Evolutionary conservation across 2,329 filamentous ascomycete species (phyloP), one percentile per base, ranked within the genome.

Genomic region (Zymoseptoria tritici): DNA sequence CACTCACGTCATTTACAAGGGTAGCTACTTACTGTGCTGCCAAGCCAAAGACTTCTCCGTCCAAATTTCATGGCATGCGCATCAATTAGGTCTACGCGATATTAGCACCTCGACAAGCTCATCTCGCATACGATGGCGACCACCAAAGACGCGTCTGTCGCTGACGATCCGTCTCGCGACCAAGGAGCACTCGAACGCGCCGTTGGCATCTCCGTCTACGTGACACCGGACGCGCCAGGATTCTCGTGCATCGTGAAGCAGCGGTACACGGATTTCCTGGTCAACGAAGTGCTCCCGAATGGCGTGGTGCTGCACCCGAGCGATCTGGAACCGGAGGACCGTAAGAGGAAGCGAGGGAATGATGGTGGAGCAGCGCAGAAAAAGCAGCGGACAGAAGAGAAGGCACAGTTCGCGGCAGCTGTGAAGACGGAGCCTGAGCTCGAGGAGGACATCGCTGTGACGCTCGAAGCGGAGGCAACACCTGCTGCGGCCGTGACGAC

Each of bases 181-280:
- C 65, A 67, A 54, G 57, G 56, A 49, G 62, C 74, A 52, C 75
- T 77, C 42, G 79, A 81, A 64, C 63, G 70, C 11, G 73, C 74
- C 52, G 78, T 77, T 1, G 87, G 87, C 26, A 89, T 90, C 64
- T 83, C 81, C 8, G 79, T 83, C 64, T 88, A 83, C 71, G 82
- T 88, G 16, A 83, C 80, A 52, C 74, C 79, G 1, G 73, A 80
- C n/a, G 78, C 81, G 31, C 74, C 78, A 58, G 83, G 85, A 1
- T 89, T 89, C 65, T 73, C 76, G 13, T 87, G 86, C 19, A 77
- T 86, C 13, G 68, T 90, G 68, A 90, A 90, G 78, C 85, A 88
- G 70, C 81, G 90, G 66, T 97, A 92, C 74, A 93, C 91, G 3
- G 92, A 97, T 73, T 97, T 97, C 69, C 80, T 94, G 67, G 92